A percentile compares a stretch with the other conserved stretches of the same genome.
Evolutionary conservation across 1,139 yeast genomes (phyloP).

Genomic region (Candida sp.): DNA sequence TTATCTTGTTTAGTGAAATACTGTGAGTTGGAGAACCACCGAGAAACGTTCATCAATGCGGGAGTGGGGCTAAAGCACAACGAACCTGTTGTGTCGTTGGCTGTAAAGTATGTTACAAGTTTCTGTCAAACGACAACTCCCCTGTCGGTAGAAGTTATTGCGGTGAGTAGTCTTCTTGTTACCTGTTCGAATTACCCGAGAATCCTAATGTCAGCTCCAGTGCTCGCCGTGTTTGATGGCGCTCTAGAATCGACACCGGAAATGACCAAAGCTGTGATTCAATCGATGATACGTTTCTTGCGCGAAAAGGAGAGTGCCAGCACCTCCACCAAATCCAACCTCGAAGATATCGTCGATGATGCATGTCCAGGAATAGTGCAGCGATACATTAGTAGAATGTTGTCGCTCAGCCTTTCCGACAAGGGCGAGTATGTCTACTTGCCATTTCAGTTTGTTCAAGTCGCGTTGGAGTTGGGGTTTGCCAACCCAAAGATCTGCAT

Average conservation of each 20-base stretch:
- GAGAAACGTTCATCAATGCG: slow-evolving; percentile 42
- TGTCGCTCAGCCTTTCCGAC: slow-evolving; percentile 51
- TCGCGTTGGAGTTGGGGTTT: slow-evolving; percentile 65
- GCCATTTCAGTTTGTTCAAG: slow-evolving; percentile 58
- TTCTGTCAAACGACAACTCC: slow-evolving; percentile 38
- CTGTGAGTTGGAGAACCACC: slow-evolving; percentile 58
- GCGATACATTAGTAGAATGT: slow-evolving; percentile 54
- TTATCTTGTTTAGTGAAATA: slow-evolving; percentile 73
- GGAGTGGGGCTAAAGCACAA: slow-evolving; percentile 47
- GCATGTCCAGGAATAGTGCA: slow-evolving; percentile 76
- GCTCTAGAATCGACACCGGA: slow-evolving; percentile 39
- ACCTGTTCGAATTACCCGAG: slow-evolving; percentile 67
- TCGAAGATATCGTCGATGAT: slow-evolving; percentile 51
- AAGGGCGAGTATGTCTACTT: slow-evolving; percentile 46
- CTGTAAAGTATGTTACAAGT: slow-evolving; percentile 58
- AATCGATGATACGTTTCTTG: slow-evolving; percentile 56
- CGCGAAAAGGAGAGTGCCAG: slow-evolving; percentile 45
- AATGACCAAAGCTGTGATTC: slow-evolving; percentile 50
- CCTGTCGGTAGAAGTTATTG: slow-evolving; percentile 27
- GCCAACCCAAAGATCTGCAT: slow-evolving; percentile 76
- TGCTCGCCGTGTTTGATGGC: slow-evolving; percentile 56
- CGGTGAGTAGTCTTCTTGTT: slow-evolving; percentile 58
- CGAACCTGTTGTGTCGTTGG: slow-evolving; percentile 58
- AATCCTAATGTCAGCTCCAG: slow-evolving; percentile 58
- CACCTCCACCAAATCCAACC: neutral